A percentile compares a stretch with the other conserved stretches of the same genome.
phyloP scores from a whole-genome alignment of 2,329 filamentous ascomycete species.

The Xylariaceae sp. region DNA sequence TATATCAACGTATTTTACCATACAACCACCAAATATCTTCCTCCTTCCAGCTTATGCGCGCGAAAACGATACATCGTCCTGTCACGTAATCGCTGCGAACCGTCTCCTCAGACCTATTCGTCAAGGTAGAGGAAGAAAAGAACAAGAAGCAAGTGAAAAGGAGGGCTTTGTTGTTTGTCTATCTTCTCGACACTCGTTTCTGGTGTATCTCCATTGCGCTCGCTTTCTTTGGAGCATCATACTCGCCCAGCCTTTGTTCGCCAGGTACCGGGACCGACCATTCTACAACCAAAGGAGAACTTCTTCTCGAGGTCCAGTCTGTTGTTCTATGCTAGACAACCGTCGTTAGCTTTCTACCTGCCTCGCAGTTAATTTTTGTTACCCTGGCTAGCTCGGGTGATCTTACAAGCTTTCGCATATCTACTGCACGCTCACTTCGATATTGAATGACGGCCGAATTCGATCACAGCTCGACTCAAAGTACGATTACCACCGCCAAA shows the following conservation, averaged over 20 bases:
- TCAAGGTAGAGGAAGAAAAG: constrained; percentile 12
- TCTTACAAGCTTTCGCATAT: constrained; percentile 27
- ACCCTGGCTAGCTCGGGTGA: constrained; percentile 35
- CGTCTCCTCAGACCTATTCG: constrained; percentile 15
- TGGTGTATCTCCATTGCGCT: constrained; percentile 37
- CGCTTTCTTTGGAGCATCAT: constrained; percentile 41
- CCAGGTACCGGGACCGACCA: constrained; percentile 35
- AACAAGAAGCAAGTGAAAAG: constrained; percentile 16
- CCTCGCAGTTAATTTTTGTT: constrained; percentile 21
- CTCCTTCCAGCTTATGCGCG: constrained; percentile 23
- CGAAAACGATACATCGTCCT: constrained; percentile 28
- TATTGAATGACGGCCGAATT: constrained; percentile 30
- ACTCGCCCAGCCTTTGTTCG: constrained; percentile 42
- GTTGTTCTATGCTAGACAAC: constrained; percentile 7
- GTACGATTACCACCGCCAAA: constrained; percentile 23
- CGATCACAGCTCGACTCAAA: constrained; percentile 32
- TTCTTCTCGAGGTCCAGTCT: constrained; percentile 6
- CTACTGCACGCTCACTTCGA: constrained; percentile 23
- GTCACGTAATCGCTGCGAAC: constrained; percentile 21
- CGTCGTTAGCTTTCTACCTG: constrained; percentile 12
- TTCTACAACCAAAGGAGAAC: constrained; percentile 36
- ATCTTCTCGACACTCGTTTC: constrained; percentile 42
- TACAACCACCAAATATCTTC: constrained; percentile 28
- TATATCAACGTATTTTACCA: constrained; percentile 34
- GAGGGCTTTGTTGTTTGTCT: constrained; percentile 38